Conservation (phyloP, 2,329 filamentous ascomycete genomes). For the Nannizzia gypsea region DNA sequence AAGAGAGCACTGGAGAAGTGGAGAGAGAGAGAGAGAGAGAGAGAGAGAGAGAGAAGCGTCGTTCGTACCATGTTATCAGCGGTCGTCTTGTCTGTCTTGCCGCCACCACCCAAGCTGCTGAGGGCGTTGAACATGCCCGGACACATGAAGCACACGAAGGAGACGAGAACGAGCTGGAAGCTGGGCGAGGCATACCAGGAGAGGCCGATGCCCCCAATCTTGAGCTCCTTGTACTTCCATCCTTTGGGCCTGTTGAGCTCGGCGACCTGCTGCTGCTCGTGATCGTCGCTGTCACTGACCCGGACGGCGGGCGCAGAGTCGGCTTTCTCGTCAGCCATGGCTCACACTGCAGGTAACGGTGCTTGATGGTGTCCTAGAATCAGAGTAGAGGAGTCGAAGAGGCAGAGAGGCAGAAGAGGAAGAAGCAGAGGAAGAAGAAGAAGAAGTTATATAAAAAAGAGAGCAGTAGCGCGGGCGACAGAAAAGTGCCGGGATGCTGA, state of each 20-base stretch:
- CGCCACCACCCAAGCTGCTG: conserved; percentile 53
- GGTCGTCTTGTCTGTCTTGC: conserved; percentile 45
- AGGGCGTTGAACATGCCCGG: conserved; percentile 64
- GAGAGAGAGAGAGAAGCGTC: neutral
- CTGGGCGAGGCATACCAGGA: conserved; percentile 64
- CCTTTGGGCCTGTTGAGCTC: neutral
- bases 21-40: no score
- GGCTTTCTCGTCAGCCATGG: conserved; percentile 1
- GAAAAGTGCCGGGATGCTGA: neutral
- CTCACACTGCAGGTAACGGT: neutral
- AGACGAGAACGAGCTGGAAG: conserved; percentile 59
- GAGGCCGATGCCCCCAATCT: conserved; percentile 43
- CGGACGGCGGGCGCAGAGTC: neutral
- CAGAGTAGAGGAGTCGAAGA: neutral
- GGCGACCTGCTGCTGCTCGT: neutral
- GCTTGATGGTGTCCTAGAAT: neutral
- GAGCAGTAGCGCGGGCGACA: neutral
- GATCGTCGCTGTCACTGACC: neutral
- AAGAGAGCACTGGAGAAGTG: neutral
- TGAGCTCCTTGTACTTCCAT: conserved; percentile 26
- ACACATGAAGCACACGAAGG: conserved; percentile 59
- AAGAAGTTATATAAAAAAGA: neutral
- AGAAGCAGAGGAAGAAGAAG: neutral
- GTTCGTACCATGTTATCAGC: conserved; percentile 43
- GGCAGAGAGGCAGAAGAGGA: neutral